phyloP scores from a whole-genome alignment of 345 rosid species.

The Durio zibethinus region DNA sequence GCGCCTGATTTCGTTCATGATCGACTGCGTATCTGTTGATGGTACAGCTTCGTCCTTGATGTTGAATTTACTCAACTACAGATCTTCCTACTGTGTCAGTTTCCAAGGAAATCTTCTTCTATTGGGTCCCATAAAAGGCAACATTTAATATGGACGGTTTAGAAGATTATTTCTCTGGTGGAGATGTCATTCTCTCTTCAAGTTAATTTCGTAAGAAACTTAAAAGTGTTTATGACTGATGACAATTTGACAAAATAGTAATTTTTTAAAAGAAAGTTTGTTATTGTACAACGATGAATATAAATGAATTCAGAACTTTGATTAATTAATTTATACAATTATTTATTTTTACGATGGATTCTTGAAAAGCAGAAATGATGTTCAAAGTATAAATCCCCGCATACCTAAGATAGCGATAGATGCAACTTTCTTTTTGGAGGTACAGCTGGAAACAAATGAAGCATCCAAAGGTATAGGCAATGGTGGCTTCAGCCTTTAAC shows the following conservation, averaged over 20 bases:
- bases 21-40: neutral
- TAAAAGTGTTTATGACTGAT: neutral
- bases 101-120: neutral
- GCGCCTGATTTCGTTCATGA: neutral
- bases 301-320: too few relatives aligned
- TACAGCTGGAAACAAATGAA: neutral
- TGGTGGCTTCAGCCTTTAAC: neutral
- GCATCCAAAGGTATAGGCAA: slow-evolving; percentile 2
- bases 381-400: neutral
- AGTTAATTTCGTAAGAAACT: neutral
- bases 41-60: neutral
- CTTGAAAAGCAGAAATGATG: neutral
- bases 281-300: neutral
- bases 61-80: neutral
- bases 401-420: neutral
- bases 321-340: too few relatives aligned
- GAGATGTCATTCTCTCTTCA: neutral
- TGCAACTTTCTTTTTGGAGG: neutral
- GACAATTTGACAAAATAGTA: neutral
- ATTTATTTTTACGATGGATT: too few relatives aligned
- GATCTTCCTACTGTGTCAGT: neutral
- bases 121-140: neutral
- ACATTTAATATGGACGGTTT: neutral
- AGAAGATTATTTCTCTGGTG: neutral
- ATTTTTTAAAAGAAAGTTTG: neutral